These are phyloP conservation scores for Gelatoporia subvermispora DNA, from an alignment of 768 basidiomycete species.

Conservation along the genomic window DNA sequence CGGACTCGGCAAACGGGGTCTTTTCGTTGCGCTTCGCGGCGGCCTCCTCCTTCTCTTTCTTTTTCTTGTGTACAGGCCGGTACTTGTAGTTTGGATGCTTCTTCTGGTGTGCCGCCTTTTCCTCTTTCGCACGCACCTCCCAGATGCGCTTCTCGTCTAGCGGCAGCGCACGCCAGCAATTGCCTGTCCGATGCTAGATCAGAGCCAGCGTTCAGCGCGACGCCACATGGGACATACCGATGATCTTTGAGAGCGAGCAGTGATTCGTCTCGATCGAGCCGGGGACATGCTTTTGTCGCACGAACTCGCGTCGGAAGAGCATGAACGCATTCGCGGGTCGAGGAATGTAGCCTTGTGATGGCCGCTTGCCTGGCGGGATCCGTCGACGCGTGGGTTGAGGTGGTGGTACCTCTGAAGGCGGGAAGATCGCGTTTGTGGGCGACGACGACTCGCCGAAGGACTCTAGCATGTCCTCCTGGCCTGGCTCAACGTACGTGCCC, in stretches of 20 bases:
- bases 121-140: conserved; percentile 69
- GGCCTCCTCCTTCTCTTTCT: conserved; percentile 34
- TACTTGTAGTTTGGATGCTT: conserved; percentile 63
- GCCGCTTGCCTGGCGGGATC: conserved; percentile 56
- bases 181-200: conserved; percentile 23
- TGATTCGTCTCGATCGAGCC: conserved; percentile 48
- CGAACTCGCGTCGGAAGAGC: conserved; percentile 69
- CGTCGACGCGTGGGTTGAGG: conserved; percentile 41
- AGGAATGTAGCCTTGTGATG: conserved; percentile 63
- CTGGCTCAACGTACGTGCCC: conserved; percentile 39
- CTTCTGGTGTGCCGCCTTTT: conserved; percentile 67
- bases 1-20: conserved; percentile 11
- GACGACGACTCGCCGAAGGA: conserved; percentile 23
- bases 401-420: conserved; percentile 41
- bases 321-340: conserved; percentile 88
- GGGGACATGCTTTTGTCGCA: conserved; percentile 43
- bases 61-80: conserved; percentile 41
- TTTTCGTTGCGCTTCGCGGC: conserved; percentile 29
- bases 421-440: conserved; percentile 43
- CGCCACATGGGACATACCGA: conserved; percentile 12
- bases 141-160: conserved; percentile 67
- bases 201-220: not conserved
- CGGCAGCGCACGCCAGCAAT: conserved; percentile 65
- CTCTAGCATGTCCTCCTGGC: conserved; percentile 15
- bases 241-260: conserved; percentile 45